These are phyloP conservation scores for Aspergillus felis DNA, from an alignment of 2,329 filamentous ascomycete species.

Conservation along the genomic window DNA sequence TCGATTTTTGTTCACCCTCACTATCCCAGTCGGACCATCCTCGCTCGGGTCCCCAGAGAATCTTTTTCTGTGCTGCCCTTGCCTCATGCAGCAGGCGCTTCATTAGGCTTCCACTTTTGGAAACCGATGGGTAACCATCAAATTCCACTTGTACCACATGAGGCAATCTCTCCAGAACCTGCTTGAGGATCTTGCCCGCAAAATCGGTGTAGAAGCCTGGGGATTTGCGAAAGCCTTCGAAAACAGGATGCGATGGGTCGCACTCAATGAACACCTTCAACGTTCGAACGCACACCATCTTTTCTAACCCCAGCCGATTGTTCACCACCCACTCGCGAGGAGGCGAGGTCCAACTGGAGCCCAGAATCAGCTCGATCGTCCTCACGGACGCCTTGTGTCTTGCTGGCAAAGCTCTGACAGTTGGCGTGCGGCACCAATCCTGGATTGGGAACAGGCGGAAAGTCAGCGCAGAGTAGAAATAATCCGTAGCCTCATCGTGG, in stretches of 20 bases:
- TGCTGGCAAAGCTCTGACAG: conserved; percentile 48
- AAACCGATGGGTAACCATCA: conserved; percentile 54
- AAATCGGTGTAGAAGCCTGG: conserved; percentile 56
- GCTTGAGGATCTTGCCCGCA: conserved; percentile 47
- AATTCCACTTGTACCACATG: conserved; percentile 51
- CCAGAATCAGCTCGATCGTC: conserved; percentile 54
- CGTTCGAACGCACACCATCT: conserved; percentile 45
- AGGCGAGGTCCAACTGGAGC: conserved; percentile 56
- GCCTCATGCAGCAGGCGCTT: conserved; percentile 42
- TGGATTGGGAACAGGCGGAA: conserved; percentile 53
- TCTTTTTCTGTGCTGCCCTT: conserved; percentile 29
- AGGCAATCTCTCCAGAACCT: conserved; percentile 49
- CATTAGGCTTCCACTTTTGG: conserved; percentile 49
- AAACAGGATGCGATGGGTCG: conserved; percentile 52
- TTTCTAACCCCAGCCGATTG: conserved; percentile 46
- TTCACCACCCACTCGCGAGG: conserved; percentile 53
- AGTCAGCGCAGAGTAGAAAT: conserved; percentile 50
- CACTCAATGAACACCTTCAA: conserved; percentile 57
- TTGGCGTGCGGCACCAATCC: conserved; percentile 43
- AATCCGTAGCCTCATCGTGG: conserved; percentile 49
- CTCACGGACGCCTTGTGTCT: conserved; percentile 51
- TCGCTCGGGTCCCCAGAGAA: conserved; percentile 39
- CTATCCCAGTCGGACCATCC: conserved; percentile 34
- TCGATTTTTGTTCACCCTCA: conserved; percentile 11
- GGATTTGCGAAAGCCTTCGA: conserved; percentile 56